Percentiles rank a stretch among this genome's conserved stretches.
These are phyloP conservation scores for Acrodontium crateriforme DNA, from an alignment of 2,329 filamentous ascomycete species.

Conservation along the genomic window DNA sequence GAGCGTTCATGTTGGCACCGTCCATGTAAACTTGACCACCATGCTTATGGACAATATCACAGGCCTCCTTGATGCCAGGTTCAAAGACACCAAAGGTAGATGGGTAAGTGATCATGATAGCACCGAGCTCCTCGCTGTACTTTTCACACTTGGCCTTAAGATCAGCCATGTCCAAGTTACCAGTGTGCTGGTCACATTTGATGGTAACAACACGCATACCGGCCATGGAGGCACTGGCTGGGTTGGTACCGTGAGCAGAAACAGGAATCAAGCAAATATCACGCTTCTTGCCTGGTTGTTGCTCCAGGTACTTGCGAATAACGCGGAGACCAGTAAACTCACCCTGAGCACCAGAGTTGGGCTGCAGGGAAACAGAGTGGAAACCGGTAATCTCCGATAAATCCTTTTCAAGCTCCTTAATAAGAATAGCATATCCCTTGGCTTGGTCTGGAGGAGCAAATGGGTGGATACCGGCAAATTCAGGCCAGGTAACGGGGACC, in stretches of 20 bases:
- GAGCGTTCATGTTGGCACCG: constrained; percentile 95
- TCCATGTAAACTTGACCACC: constrained; percentile 98
- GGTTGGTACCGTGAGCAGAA: constrained; percentile 91
- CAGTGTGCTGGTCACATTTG: constrained; percentile 77
- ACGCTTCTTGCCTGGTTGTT: constrained; percentile 52
- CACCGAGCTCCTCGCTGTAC: constrained; percentile 70
- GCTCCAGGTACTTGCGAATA: constrained; percentile 72
- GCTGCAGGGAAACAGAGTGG: constrained; percentile 77
- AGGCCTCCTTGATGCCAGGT: constrained; percentile 72
- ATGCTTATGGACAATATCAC: constrained; percentile 69
- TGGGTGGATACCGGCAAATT: constrained; percentile 70
- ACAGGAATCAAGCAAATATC: constrained; percentile 92
- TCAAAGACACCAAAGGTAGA: constrained; percentile 94
- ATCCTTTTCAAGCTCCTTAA: constrained; percentile 59
- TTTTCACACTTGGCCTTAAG: constrained; percentile 80
- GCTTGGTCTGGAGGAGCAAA: constrained; percentile 53
- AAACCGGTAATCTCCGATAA: constrained; percentile 78
- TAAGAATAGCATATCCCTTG: constrained; percentile 55
- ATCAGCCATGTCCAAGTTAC: constrained; percentile 79
- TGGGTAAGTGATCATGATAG: constrained; percentile 95
- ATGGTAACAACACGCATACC: constrained; percentile 88
- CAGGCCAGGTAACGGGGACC: constrained; percentile 66
- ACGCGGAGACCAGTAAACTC: constrained; percentile 84
- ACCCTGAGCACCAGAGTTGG: constrained; percentile 90
- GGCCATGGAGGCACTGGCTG: constrained; percentile 87